Conservation (phyloP, 2,329 filamentous ascomycete genomes). For the Fusarium sp. region DNA sequence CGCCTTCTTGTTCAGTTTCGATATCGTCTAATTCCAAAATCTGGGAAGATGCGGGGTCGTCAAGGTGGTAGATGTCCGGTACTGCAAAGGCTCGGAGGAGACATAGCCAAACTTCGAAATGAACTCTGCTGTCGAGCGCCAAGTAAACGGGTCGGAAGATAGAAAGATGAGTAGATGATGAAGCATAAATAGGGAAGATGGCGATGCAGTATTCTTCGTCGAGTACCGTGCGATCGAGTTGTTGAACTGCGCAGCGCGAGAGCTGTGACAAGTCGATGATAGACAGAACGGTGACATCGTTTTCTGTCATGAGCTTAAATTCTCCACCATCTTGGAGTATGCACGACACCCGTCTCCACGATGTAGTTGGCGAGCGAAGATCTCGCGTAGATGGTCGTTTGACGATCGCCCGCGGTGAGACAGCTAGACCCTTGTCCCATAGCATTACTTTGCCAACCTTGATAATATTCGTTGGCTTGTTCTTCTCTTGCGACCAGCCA, state of each 20-base stretch:
- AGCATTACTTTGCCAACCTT: slow-evolving; percentile 92
- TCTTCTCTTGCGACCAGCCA: slow-evolving; percentile 48
- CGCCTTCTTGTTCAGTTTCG: slow-evolving; percentile 56
- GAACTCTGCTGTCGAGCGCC: slow-evolving; percentile 83
- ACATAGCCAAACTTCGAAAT: slow-evolving; percentile 99
- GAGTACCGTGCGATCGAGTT: slow-evolving; percentile 88
- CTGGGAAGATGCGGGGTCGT: slow-evolving; percentile 56
- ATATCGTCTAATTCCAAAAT: slow-evolving; percentile 55
- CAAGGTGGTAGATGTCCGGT: slow-evolving; percentile 84
- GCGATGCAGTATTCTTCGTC: slow-evolving; percentile 95
- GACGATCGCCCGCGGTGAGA: slow-evolving; percentile 66
- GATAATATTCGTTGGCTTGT: slow-evolving; percentile 75
- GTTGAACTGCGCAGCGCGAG: slow-evolving; percentile 89
- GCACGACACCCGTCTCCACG: slow-evolving; percentile 91
- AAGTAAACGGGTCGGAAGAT: slow-evolving; percentile 90
- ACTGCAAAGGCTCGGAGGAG: slow-evolving; percentile 90
- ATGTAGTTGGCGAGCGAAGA: slow-evolving; percentile 62
- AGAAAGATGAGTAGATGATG: slow-evolving; percentile 76
- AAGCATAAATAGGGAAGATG: slow-evolving; percentile 92
- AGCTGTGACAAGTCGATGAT: slow-evolving; percentile 89
- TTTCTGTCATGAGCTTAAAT: slow-evolving; percentile 89
- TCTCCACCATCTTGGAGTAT: slow-evolving; percentile 95
- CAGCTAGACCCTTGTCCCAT: slow-evolving; percentile 81
- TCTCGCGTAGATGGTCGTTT: slow-evolving; percentile 69
- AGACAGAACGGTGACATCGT: slow-evolving; percentile 81